phyloP scores from a whole-genome alignment of 805 yeast species.

The Cyberlindnera misumaiensis region DNA sequence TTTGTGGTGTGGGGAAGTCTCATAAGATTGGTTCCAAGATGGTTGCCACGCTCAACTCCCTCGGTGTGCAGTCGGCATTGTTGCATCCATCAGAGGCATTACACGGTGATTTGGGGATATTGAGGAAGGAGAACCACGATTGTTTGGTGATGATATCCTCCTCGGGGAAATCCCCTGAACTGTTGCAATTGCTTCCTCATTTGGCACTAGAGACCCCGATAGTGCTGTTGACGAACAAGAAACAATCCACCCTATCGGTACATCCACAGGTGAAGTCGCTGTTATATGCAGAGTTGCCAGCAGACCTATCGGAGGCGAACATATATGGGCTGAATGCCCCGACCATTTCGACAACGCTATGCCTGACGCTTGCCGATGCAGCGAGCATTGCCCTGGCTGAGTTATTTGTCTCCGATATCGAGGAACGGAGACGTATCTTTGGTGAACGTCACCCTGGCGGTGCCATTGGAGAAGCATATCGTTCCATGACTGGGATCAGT shows the following conservation, averaged over 20 bases:
- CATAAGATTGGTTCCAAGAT: conserved; percentile 71
- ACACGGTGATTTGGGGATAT: conserved; percentile 82
- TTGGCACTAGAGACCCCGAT: conserved; percentile 46
- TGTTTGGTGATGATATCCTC: conserved; percentile 63
- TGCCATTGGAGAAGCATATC: conserved; percentile 60
- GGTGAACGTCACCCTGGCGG: conserved; percentile 87
- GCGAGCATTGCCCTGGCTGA: conserved; percentile 69
- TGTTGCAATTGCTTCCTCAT: conserved; percentile 45
- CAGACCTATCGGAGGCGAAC: conserved; percentile 45
- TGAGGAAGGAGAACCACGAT: conserved; percentile 49
- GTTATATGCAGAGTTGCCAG: conserved; percentile 57
- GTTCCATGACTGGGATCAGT: conserved; percentile 4
- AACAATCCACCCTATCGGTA: conserved; percentile 46
- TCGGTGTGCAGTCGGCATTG: conserved; percentile 59
- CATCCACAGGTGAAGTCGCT: conserved; percentile 44
- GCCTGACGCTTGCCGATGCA: conserved; percentile 73
- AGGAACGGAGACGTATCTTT: conserved; percentile 48
- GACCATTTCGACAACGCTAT: conserved; percentile 73
- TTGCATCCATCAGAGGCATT: conserved; percentile 85
- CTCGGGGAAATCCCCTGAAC: conserved; percentile 80
- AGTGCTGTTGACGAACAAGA: conserved; percentile 57
- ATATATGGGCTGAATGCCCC: conserved; percentile 82
- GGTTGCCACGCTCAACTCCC: conserved; percentile 76
- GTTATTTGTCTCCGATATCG: conserved; percentile 49
- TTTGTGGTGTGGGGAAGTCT: conserved; percentile 84